These are phyloP conservation scores for Lichtheimia hyalospora DNA, from an alignment of 371 early-diverging fungal genomes.

Conservation along the genomic window DNA sequence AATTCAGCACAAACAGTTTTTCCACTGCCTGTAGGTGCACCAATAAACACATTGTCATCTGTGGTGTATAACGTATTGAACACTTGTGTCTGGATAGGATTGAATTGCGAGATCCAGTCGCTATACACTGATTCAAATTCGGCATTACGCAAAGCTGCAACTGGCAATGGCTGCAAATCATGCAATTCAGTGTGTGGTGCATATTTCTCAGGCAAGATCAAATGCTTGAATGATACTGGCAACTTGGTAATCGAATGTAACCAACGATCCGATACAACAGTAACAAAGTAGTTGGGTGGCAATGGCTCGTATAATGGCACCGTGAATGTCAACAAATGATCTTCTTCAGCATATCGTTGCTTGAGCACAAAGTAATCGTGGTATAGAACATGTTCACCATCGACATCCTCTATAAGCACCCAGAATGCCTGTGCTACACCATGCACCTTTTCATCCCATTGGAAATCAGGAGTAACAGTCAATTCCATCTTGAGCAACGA, in stretches of 20 bases:
- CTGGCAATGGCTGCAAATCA: conserved; percentile 89
- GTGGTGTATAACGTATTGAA: conserved; percentile 90
- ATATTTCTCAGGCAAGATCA: conserved; percentile 91
- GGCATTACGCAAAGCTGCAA: conserved; percentile 74
- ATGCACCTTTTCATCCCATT: conserved; percentile 87
- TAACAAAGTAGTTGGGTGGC: conserved; percentile 95
- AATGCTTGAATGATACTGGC: conserved; percentile 90
- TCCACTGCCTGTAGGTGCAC: conserved; percentile 96
- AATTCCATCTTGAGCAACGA: conserved; percentile 87
- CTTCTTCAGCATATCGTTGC: conserved; percentile 68
- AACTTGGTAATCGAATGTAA: conserved; percentile 85
- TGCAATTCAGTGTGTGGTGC: conserved; percentile 93
- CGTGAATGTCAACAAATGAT: conserved; percentile 81
- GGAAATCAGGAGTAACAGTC: conserved; percentile 91
- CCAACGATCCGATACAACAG: conserved; percentile 94
- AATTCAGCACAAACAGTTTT: conserved; percentile 98
- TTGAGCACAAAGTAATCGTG: conserved; percentile 88
- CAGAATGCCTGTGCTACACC: conserved; percentile 90
- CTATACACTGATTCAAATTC: conserved; percentile 70
- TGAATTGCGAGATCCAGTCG: conserved; percentile 76
- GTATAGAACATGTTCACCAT: conserved; percentile 86
- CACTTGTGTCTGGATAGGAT: conserved; percentile 96
- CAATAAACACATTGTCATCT: conserved; percentile 93
- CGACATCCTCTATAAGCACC: conserved; percentile 93
- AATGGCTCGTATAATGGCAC: conserved; percentile 93